Evolutionary conservation across 2,329 filamentous ascomycete genomes (phyloP), one percentile per base, ranked within the genome.

Genomic region (Colletotrichum orbiculare): DNA sequence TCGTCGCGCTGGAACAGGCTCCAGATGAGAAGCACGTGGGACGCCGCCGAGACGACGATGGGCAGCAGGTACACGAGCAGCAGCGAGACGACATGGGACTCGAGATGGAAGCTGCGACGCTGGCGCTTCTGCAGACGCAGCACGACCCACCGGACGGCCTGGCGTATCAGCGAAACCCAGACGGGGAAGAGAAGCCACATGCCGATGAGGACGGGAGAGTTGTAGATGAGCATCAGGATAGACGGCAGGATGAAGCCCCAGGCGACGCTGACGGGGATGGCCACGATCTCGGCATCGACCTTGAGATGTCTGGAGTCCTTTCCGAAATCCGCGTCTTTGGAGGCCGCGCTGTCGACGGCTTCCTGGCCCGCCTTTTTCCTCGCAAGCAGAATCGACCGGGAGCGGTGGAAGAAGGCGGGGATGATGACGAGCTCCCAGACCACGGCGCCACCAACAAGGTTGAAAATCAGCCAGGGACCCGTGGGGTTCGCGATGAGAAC

Each of bases 181-280:
- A 84, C 60, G 0, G 84, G 84, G 71, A 84, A 85, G 70, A 85
- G 78, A 12, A 86, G 76, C 84, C 84, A 86, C n/a, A 79, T 60
- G 7, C 75, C 69, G 38, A 85, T 77, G 17, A 76, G 69, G 11
- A 68, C 68, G 0, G 81, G 76, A 0, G 76, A 68, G 53, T 76
- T 75, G 52, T 78, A 68, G n/a, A 76, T 68, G n/a, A 86, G 76
- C 79, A 85, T 82, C 39, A 81, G 64, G 4, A 79, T 43, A 1
- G 82, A 81, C 0, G 84, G 84, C 2, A 82, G 66, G 47, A 83
- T 75, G 68, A 78, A 86, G 39, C 84, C 84, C 9, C 83, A 50
- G 0, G 79, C 76, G 0, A 86, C 80, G 33, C 80, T 81, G 34
- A 80, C 68, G 8, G 85, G 83, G 17, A 87, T 85, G 34, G 87